These are phyloP conservation scores for Tuber melanosporum DNA, from an alignment of 495 filamentous ascomycete species.

Conservation along the genomic window DNA sequence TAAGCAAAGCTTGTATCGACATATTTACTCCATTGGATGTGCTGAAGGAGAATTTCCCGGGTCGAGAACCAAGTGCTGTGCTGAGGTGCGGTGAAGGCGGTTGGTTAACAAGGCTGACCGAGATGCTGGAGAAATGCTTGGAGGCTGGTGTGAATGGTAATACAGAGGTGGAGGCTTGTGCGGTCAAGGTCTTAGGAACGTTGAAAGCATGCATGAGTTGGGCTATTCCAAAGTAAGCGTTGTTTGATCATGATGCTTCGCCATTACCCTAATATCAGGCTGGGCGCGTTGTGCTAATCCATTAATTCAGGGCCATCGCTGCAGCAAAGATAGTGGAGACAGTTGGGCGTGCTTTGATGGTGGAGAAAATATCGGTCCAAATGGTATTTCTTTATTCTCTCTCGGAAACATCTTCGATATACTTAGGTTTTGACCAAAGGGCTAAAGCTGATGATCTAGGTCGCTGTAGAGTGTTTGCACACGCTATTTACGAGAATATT, in stretches of 20 bases:
- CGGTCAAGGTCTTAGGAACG: conserved; percentile 65
- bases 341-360: conserved; percentile 68
- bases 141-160: conserved; percentile 56
- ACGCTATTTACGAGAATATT: conserved; percentile 67
- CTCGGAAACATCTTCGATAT: background rate
- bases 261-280: conserved; percentile 1
- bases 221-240: conserved; percentile 60
- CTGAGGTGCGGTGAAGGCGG: conserved; percentile 73
- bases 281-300: conserved; percentile 5
- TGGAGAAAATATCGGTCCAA: conserved; percentile 65
- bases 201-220: conserved; percentile 72
- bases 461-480: conserved; percentile 75
- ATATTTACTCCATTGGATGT: conserved; percentile 77
- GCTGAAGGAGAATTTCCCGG: conserved; percentile 65
- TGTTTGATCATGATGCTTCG: background rate
- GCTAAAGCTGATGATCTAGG: conserved; percentile 51
- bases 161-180: conserved; percentile 58
- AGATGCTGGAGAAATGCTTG: conserved; percentile 67
- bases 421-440: conserved; percentile 2
- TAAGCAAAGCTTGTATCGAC: conserved; percentile 84
- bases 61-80: conserved; percentile 54
- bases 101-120: conserved; percentile 73
- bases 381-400: conserved; percentile 46
- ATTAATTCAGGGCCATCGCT: conserved; percentile 54
- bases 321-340: conserved; percentile 61